Percentiles rank a stretch among this genome's conserved stretches.
Conservation (phyloP, 2,329 filamentous ascomycete species). For the Allantophomopsis lycopodina region DNA sequence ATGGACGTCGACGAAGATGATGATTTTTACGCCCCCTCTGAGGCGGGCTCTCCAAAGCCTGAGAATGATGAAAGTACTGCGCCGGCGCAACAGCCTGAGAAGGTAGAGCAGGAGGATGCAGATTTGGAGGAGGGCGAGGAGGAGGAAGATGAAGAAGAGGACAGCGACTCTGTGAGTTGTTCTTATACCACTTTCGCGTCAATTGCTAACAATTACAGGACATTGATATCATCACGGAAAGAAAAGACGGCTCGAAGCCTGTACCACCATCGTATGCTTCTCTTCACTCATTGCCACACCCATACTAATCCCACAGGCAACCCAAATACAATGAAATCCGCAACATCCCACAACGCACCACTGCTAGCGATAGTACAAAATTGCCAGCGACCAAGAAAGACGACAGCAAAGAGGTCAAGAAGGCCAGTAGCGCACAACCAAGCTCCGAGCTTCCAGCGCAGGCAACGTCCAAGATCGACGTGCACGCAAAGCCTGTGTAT, state of each 20-base stretch:
- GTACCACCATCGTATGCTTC: slow-evolving; percentile 40
- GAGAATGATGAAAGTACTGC: slow-evolving; percentile 5
- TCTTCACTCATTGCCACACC: slow-evolving; percentile 1
- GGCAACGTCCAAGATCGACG: slow-evolving; percentile 70
- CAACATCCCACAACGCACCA: slow-evolving; percentile 47
- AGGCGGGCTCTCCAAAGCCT: slow-evolving; percentile 22
- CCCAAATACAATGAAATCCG: slow-evolving; percentile 50
- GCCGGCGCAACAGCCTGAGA: slow-evolving; percentile 16
- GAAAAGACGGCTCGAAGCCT: slow-evolving; percentile 49
- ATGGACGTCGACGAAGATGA: slow-evolving; percentile 60
- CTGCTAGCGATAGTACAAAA: slow-evolving; percentile 36
- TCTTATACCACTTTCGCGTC: not conserved
- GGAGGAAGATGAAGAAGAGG: slow-evolving; percentile 45
- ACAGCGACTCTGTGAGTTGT: slow-evolving; percentile 33
- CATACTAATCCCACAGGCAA: slow-evolving; percentile 27
- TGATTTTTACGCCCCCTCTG: slow-evolving; percentile 51
- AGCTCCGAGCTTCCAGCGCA: slow-evolving; percentile 46
- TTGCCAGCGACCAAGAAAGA: slow-evolving; percentile 30
- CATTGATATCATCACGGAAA: slow-evolving; percentile 55
- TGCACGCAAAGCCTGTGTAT: slow-evolving; percentile 72
- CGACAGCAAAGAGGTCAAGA: slow-evolving; percentile 10
- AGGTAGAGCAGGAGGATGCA: slow-evolving; percentile 26
- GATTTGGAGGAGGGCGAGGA: slow-evolving; percentile 52
- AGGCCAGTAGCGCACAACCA: slow-evolving; percentile 20
- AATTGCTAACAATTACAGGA: slow-evolving; percentile 27